Percentiles rank a stretch among this genome's conserved stretches.
Evolutionary conservation across 2,329 filamentous ascomycete genomes (phyloP).

Genomic region (Phialophora chinensis): DNA sequence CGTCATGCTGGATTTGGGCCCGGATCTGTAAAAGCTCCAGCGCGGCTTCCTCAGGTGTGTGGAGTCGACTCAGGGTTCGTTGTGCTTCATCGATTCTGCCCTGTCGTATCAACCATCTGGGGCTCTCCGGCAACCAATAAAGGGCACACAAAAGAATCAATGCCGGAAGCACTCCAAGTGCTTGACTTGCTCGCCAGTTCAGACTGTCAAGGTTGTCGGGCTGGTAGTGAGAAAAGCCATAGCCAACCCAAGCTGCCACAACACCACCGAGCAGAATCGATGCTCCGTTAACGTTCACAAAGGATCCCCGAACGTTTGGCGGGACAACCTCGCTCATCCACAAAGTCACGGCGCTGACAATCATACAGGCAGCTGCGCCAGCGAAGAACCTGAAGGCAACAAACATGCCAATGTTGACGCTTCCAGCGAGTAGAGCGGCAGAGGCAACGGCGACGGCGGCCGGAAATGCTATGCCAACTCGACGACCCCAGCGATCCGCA

Average conservation of each 20-base stretch:
- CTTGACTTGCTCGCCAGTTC: slow-evolving; percentile 11
- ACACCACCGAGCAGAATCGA: slow-evolving; percentile 16
- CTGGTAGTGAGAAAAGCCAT: slow-evolving; percentile 9
- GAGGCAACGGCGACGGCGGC: slow-evolving; percentile 44
- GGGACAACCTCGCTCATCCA: slow-evolving; percentile 23
- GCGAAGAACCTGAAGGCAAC: slow-evolving; percentile 49
- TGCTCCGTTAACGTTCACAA: slow-evolving; percentile 19
- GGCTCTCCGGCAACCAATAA: slow-evolving; percentile 23
- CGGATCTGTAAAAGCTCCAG: slow-evolving; percentile 26
- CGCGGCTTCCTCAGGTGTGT: slow-evolving; percentile 20
- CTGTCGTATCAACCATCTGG: slow-evolving; percentile 20
- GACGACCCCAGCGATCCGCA: slow-evolving; percentile 44
- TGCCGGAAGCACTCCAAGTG: slow-evolving; percentile 4
- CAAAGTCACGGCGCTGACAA: slow-evolving; percentile 9
- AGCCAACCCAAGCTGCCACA: slow-evolving; percentile 17
- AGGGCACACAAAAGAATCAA: slow-evolving; percentile 15
- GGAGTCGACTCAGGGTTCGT: slow-evolving; percentile 4
- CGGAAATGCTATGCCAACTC: slow-evolving; percentile 46
- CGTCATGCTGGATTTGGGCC: slow-evolving; percentile 19
- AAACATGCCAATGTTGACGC: slow-evolving; percentile 21
- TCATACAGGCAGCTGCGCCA: slow-evolving; percentile 44
- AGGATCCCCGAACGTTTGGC: slow-evolving; percentile 9
- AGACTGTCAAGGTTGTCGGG: not conserved
- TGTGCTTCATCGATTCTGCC: slow-evolving; percentile 15
- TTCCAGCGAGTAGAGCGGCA: slow-evolving; percentile 46